Conservation (phyloP, 805 yeast genomes). For the Saccharomycopsis vini region DNA sequence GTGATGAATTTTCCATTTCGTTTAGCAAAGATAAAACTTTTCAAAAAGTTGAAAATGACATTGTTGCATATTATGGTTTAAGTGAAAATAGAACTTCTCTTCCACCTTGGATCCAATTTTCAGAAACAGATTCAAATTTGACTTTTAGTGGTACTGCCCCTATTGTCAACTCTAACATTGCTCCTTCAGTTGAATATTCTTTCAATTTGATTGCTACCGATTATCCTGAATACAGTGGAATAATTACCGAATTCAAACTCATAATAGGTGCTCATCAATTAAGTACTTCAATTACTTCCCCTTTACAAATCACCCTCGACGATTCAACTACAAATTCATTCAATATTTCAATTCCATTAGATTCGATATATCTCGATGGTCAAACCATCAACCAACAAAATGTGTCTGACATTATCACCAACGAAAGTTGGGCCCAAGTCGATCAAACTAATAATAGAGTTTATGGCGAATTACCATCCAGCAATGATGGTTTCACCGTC, state of each 20-base stretch:
- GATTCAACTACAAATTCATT: conserved; percentile 1
- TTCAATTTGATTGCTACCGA: conserved; percentile 76
- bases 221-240: conserved; percentile 62
- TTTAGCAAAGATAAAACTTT: conserved; percentile 59
- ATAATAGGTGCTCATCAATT: conserved; percentile 85
- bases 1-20: conserved; percentile 52
- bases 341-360: conserved; percentile 17
- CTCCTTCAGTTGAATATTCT: conserved; percentile 70
- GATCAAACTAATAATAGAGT: conserved; percentile 33
- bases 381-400: conserved; percentile 35
- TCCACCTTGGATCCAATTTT: conserved; percentile 83
- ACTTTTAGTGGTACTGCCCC: conserved; percentile 87
- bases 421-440: conserved; percentile 56
- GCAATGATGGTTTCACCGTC: conserved; percentile 37
- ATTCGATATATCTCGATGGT: conserved; percentile 60
- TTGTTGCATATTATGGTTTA: conserved; percentile 69
- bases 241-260: conserved; percentile 58
- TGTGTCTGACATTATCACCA: conserved; percentile 52
- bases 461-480: conserved; percentile 48
- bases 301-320: not conserved
- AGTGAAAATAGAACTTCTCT: conserved; percentile 77
- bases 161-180: conserved; percentile 71
- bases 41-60: conserved; percentile 37
- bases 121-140: conserved; percentile 36
- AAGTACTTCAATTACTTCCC: conserved; percentile 19